Evolutionary conservation across 1,284 basidiomycete genomes (phyloP).

Genomic region (Gomphus bonarii): DNA sequence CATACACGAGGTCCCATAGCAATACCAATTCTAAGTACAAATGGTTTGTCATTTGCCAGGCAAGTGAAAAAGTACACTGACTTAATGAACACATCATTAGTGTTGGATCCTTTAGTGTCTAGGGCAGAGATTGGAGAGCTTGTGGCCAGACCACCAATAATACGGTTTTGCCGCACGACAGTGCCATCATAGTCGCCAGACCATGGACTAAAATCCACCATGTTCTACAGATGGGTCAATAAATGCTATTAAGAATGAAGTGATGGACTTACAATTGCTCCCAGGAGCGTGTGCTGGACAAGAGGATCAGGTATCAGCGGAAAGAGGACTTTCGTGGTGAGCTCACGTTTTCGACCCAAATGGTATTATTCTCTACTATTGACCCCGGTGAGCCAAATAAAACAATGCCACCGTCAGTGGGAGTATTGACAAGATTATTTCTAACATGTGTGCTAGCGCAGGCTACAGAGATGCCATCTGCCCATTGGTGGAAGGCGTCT

Average conservation of each 20-base stretch:
- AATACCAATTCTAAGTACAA: slow-evolving; percentile 46
- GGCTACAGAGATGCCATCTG: slow-evolving; percentile 75
- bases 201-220: slow-evolving; percentile 73
- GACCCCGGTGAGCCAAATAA: slow-evolving; percentile 76
- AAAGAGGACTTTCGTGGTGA: slow-evolving; percentile 2
- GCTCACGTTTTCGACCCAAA: slow-evolving; percentile 57
- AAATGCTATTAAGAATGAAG: slow-evolving; percentile 2
- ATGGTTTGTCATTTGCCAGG: neutral
- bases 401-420: slow-evolving; percentile 80
- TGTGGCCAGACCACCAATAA: slow-evolving; percentile 59
- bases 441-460: slow-evolving; percentile 58
- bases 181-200: slow-evolving; percentile 61
- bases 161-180: slow-evolving; percentile 61
- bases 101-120: slow-evolving; percentile 43
- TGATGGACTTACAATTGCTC: slow-evolving; percentile 41
- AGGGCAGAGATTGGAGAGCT: slow-evolving; percentile 23
- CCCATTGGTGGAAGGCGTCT: slow-evolving; percentile 62
- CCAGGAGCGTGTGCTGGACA: slow-evolving; percentile 53
- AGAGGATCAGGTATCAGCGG: neutral
- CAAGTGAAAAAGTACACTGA: slow-evolving; percentile 22
- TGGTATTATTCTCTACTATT: slow-evolving; percentile 64
- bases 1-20: slow-evolving; percentile 71
- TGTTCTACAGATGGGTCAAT: slow-evolving; percentile 27
- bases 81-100: slow-evolving; percentile 60
- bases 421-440: slow-evolving; percentile 62